These are phyloP conservation scores for Oryza glumipatula DNA, from an alignment of 176 grass and related monocot species.

Conservation along the genomic window DNA sequence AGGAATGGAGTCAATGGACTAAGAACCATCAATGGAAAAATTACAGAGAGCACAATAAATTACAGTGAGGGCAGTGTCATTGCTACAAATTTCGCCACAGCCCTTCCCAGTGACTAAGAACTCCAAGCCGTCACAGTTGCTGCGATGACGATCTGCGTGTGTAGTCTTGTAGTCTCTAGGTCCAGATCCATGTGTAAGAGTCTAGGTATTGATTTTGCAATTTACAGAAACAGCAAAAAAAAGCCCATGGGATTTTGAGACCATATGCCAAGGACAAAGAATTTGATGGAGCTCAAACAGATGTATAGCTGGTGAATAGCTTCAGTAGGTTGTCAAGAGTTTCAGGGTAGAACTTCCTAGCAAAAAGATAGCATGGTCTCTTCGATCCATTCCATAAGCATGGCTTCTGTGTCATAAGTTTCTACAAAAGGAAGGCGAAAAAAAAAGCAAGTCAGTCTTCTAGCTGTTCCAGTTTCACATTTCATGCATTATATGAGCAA, in stretches of 20 bases:
- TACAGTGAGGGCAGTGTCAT: conserved; percentile 50
- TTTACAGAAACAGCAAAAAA: conserved; percentile 54
- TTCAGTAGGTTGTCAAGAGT: conserved; percentile 78
- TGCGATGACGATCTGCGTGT: conserved; percentile 36
- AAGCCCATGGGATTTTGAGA: not conserved
- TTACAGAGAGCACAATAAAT: conserved; percentile 54
- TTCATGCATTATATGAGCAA: not conserved
- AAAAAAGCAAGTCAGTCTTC: conserved; percentile 5
- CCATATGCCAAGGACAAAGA: conserved; percentile 46
- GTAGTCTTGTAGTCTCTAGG: conserved; percentile 13
- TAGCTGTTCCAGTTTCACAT: not conserved
- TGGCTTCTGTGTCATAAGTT: conserved; percentile 58
- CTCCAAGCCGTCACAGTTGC: conserved; percentile 37
- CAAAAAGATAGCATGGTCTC: conserved; percentile 96
- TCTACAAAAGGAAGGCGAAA: conserved; percentile 49
- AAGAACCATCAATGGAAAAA: conserved; percentile 25
- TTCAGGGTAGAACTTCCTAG: conserved; percentile 90
- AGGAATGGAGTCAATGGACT: conserved; percentile 22
- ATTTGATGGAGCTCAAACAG: conserved; percentile 58
- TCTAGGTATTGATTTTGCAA: conserved; percentile 56
- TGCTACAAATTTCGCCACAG: conserved; percentile 41
- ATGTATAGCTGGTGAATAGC: conserved; percentile 81
- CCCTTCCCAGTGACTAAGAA: conserved; percentile 37
- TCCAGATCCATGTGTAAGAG: conserved; percentile 43
- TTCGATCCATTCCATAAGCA: conserved; percentile 96